A percentile compares a stretch with the other conserved stretches of the same genome.
Evolutionary conservation across 768 basidiomycete species (phyloP).

Genomic region (Termitomyces sp.): DNA sequence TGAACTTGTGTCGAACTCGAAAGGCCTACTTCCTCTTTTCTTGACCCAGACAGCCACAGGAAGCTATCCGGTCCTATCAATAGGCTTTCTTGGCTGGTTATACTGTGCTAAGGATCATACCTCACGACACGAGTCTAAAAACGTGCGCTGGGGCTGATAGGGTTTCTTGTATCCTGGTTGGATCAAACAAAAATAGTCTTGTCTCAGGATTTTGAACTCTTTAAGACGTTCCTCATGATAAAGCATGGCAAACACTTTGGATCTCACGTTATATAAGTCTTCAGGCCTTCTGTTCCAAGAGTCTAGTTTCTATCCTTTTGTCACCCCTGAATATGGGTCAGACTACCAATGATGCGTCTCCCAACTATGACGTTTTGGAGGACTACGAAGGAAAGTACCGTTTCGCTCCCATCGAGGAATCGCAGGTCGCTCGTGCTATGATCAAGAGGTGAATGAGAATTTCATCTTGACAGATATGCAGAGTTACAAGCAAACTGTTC

Average conservation of each 20-base stretch:
- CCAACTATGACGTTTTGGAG: constrained; percentile 39
- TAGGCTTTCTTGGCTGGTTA: no score
- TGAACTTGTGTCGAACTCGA: no score
- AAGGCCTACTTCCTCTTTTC: not conserved
- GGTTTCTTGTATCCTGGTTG: not conserved
- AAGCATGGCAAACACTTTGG: not conserved
- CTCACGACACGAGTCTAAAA: not conserved
- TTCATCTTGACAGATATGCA: not conserved
- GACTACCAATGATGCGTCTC: constrained; percentile 2
- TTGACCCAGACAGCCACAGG: not conserved
- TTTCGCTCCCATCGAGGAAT: constrained; percentile 74
- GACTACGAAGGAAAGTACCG: constrained; percentile 62
- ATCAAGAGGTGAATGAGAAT: constrained; percentile 51
- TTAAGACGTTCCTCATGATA: not conserved
- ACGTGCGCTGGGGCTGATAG: not conserved
- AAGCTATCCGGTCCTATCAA: no score
- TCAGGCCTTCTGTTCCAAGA: not conserved
- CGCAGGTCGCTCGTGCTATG: constrained; percentile 75
- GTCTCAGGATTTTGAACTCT: not conserved
- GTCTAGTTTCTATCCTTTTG: constrained; percentile 6
- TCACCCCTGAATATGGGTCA: constrained; percentile 10
- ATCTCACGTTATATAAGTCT: constrained; percentile 1
- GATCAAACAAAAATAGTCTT: not conserved
- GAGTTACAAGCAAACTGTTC: not conserved
- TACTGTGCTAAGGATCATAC: not conserved